phyloP scores from a whole-genome alignment of 768 basidiomycete species.

The Leccinum variicolor region DNA sequence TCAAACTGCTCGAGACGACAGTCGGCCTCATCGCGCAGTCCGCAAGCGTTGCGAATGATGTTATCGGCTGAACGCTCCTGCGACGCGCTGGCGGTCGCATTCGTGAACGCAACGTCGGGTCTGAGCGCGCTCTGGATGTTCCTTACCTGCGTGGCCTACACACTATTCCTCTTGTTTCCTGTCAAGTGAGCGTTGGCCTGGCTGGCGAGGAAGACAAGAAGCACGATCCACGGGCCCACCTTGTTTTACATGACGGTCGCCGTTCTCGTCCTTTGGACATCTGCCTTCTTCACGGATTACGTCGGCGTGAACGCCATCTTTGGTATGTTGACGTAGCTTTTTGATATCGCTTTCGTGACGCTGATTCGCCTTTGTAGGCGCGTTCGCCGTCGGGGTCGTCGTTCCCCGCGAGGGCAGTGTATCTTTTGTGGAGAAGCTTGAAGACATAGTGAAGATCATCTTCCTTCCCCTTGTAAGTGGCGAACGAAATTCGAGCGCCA shows the following conservation, averaged over 20 bases:
- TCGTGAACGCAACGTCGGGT: conserved; percentile 85
- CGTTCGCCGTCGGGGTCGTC: conserved; percentile 77
- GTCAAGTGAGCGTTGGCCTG: conserved; percentile 59
- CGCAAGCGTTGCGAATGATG: conserved; percentile 88
- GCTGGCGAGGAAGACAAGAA: conserved; percentile 77
- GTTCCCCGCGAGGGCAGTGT: conserved; percentile 89
- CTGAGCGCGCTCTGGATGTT: conserved; percentile 85
- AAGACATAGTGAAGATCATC: conserved; percentile 89
- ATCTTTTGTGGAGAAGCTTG: conserved; percentile 87
- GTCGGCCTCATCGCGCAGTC: conserved; percentile 92
- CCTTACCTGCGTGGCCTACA: conserved; percentile 76
- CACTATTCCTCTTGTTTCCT: conserved; percentile 70
- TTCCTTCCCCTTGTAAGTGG: conserved; percentile 77
- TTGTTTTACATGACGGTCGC: conserved; percentile 86
- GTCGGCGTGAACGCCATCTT: conserved; percentile 96
- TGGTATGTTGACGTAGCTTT: conserved; percentile 39
- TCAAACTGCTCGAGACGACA: conserved; percentile 86
- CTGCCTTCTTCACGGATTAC: conserved; percentile 90
- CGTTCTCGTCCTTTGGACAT: conserved; percentile 77
- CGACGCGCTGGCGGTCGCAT: conserved; percentile 85
- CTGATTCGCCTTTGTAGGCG: conserved; percentile 43
- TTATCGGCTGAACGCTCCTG: conserved; percentile 87
- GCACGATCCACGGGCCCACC: conserved; percentile 77
- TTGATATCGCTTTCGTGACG: not conserved
- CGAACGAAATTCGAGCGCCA: not conserved